Conservation (phyloP, 2,329 filamentous ascomycete species). For the Cladosporium sp. region DNA sequence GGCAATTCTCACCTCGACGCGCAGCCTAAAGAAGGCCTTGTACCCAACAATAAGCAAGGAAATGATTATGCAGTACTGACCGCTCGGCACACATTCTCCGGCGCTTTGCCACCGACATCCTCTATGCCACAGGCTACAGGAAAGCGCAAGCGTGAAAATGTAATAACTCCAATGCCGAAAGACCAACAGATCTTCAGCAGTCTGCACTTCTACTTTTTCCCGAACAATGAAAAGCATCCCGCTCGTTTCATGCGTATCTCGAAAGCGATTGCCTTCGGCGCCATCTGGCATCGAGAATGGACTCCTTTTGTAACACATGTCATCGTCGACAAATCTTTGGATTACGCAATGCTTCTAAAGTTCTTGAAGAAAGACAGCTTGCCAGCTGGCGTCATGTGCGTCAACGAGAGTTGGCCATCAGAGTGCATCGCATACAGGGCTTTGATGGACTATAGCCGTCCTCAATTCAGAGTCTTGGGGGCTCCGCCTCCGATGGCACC, state of each 20-base stretch:
- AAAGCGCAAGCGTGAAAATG: constrained; percentile 35
- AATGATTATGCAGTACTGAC: background rate
- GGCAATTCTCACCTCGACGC: background rate
- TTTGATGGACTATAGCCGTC: constrained; percentile 56
- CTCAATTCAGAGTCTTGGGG: constrained; percentile 58
- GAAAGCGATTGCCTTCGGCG: constrained; percentile 75
- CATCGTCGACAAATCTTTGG: constrained; percentile 71
- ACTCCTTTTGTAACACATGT: constrained; percentile 68
- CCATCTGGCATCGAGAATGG: constrained; percentile 65
- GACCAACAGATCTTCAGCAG: constrained; percentile 35
- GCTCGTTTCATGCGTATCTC: constrained; percentile 70
- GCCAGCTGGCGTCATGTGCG: constrained; percentile 55
- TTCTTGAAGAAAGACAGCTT: constrained; percentile 54
- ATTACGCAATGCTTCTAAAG: constrained; percentile 64
- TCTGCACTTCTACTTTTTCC: constrained; percentile 65
- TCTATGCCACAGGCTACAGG: constrained; percentile 25
- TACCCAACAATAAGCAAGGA: background rate
- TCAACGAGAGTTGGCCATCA: constrained; percentile 48
- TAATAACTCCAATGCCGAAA: constrained; percentile 29
- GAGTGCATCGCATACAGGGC: constrained; percentile 46
- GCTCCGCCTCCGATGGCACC: background rate
- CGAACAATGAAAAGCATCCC: constrained; percentile 72
- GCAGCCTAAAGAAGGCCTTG: background rate
- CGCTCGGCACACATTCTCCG: constrained; percentile 25
- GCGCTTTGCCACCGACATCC: constrained; percentile 24